phyloP scores from a whole-genome alignment of 345 rosid species.

The Excoecaria cochinchinensis region DNA sequence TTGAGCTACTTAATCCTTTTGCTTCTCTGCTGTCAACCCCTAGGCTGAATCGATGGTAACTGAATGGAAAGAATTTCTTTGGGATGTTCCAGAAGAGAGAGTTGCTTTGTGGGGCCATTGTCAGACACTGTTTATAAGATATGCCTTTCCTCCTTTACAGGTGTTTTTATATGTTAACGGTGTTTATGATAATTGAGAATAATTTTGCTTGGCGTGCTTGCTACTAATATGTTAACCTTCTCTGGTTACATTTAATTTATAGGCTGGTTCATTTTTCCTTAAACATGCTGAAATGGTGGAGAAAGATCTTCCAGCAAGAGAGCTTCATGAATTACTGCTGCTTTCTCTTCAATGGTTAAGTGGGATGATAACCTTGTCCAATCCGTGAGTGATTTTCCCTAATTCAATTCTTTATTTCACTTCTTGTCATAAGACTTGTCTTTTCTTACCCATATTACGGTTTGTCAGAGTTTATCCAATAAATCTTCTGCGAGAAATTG shows the following conservation, averaged over 20 bases:
- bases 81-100: slow-evolving; percentile 99
- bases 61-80: slow-evolving; percentile 99
- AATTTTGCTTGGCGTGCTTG: slow-evolving; percentile 7
- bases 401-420: slow-evolving; percentile 14
- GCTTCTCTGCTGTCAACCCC: slow-evolving; percentile 14
- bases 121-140: slow-evolving; percentile 84
- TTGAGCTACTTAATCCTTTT: slow-evolving; percentile 14
- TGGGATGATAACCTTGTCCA: slow-evolving; percentile 74
- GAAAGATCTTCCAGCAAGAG: slow-evolving; percentile 92
- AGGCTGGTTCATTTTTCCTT: slow-evolving; percentile 96
- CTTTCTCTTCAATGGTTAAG: slow-evolving; percentile 96
- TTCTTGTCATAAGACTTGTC: slow-evolving; percentile 5
- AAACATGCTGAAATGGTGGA: slow-evolving; percentile 91
- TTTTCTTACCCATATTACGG: slow-evolving; percentile 30
- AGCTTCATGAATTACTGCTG: slow-evolving; percentile 84
- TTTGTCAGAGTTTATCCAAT: slow-evolving; percentile 81
- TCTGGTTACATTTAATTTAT: slow-evolving; percentile 26
- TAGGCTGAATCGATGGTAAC: slow-evolving; percentile 99
- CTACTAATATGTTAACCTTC: slow-evolving; percentile 7
- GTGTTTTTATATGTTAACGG: slow-evolving; percentile 34
- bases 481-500: slow-evolving; percentile 91
- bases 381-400: slow-evolving; percentile 63
- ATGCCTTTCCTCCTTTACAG: slow-evolving; percentile 84
- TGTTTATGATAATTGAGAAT: background rate
- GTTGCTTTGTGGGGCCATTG: slow-evolving; percentile 97